Conservation (phyloP, 805 yeast species). For the Nakazawaea molendinolei region DNA sequence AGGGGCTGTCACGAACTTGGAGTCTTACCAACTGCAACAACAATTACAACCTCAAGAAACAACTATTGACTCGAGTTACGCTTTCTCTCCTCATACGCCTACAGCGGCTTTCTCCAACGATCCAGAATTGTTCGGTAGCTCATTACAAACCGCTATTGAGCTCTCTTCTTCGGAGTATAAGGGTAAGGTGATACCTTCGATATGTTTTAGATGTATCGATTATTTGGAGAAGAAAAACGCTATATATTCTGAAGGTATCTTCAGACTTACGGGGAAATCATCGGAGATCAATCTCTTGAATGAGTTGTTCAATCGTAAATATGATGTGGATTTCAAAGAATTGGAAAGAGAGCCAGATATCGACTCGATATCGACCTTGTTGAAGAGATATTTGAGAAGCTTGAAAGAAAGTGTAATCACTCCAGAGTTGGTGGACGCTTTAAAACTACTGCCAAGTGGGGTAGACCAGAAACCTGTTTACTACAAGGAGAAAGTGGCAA, state of each 20-base stretch:
- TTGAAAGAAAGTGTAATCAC: slow-evolving; percentile 68
- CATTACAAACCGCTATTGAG: slow-evolving; percentile 43
- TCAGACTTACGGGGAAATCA: slow-evolving; percentile 85
- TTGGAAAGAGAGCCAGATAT: slow-evolving; percentile 52
- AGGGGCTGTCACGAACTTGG: slow-evolving; percentile 10
- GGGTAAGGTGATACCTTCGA: slow-evolving; percentile 58
- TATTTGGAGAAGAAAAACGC: slow-evolving; percentile 63
- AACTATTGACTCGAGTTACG: slow-evolving; percentile 3
- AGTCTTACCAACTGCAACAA: slow-evolving; percentile 7
- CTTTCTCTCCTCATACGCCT: slow-evolving; percentile 4
- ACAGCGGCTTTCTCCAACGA: not conserved
- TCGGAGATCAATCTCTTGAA: slow-evolving; percentile 64
- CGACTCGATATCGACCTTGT: slow-evolving; percentile 79
- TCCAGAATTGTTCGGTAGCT: slow-evolving; percentile 53
- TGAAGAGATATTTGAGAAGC: slow-evolving; percentile 77
- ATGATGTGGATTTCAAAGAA: slow-evolving; percentile 61
- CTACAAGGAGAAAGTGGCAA: slow-evolving; percentile 20
- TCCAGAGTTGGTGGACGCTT: slow-evolving; percentile 34
- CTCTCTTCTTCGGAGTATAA: slow-evolving; percentile 42
- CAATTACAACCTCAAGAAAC: not conserved
- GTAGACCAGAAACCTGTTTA: slow-evolving; percentile 15
- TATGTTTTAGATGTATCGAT: slow-evolving; percentile 68
- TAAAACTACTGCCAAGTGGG: slow-evolving; percentile 24
- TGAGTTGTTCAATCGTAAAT: slow-evolving; percentile 56
- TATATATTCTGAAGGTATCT: slow-evolving; percentile 82